phyloP scores from a whole-genome alignment of 1,284 basidiomycete genomes.

The Tetrapyrgos nigripes region DNA sequence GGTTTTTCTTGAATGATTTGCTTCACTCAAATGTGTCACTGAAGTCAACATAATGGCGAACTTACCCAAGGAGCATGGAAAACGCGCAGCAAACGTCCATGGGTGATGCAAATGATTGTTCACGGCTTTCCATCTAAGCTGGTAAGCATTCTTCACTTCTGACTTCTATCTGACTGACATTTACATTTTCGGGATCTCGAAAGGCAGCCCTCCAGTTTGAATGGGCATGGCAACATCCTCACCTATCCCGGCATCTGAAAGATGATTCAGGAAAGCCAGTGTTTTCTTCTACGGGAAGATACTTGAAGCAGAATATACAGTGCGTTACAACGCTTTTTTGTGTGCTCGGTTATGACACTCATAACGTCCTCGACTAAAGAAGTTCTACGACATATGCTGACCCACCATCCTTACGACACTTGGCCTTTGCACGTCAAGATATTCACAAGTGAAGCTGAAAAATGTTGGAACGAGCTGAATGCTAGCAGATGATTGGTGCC shows the following conservation, averaged over 20 bases:
- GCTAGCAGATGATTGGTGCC: constrained; percentile 13
- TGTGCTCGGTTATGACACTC: background rate
- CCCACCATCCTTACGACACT: constrained; percentile 61
- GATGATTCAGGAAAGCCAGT: constrained; percentile 45
- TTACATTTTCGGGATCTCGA: background rate
- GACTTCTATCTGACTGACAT: constrained; percentile 1
- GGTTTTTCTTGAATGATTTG: background rate
- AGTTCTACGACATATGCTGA: constrained; percentile 62
- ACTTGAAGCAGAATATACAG: constrained; percentile 53
- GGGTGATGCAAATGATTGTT: constrained; percentile 92
- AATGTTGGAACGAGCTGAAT: constrained; percentile 49
- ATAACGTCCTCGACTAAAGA: constrained; percentile 29
- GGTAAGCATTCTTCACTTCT: constrained; percentile 37
- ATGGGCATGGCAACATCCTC: constrained; percentile 91
- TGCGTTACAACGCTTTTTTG: constrained; percentile 35
- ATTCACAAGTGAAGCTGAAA: constrained; percentile 67
- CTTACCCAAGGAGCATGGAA: constrained; percentile 78
- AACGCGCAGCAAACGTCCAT: constrained; percentile 77
- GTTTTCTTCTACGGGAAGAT: constrained; percentile 40
- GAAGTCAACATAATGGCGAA: constrained; percentile 87
- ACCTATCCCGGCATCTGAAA: constrained; percentile 63
- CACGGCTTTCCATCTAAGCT: constrained; percentile 89
- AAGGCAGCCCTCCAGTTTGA: constrained; percentile 86
- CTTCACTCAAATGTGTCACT: background rate
- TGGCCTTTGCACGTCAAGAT: constrained; percentile 76